Evolutionary conservation across 2,329 filamentous ascomycete genomes (phyloP), one percentile per base, ranked within the genome.

Genomic region (Clarireedia homoeocarpa): DNA sequence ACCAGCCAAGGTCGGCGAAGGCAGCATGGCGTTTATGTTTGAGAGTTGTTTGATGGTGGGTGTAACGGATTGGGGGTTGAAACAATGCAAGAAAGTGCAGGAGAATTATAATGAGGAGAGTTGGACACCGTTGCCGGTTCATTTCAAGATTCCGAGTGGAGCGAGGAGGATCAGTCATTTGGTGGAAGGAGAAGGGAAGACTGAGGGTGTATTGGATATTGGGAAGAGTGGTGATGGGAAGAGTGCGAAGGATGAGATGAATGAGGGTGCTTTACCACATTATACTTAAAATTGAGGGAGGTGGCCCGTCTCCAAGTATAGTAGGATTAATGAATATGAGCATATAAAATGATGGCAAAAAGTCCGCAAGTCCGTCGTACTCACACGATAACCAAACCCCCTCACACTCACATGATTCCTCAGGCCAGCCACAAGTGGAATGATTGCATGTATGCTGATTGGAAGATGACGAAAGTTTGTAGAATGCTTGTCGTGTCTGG

Each of bases 61-160:
- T 3, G 84, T 88, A 24, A 87, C 85, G 2, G 84, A 87, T 60
- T 89, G 85, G 85, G 85, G 84, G 1, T 69, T 88, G 59, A 85
- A 82, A 70, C 80, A 77, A 53, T 88, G 84, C 67, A 72, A 77
- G 65, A 88, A 88, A 71, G 80, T 88, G 42, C 85, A 88, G 68
- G 75, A 80, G 57, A 78, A 79, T 59, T 88, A 88, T 65, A 87
- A 86, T 69, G 78, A 78, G 20, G 82, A 88, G 71, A 85, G 82
- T 66, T 89, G 85, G 85, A 77, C 70, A 46, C 75, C 76, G 3
- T 64, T 81, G 63, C 75, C 77, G 67, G 66, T 73, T 27, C 73
- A 79, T 65, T 82, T 81, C 36, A 63, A 62, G 55, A 42, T 66
- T 26, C 61, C 62, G 0, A 58, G 60, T 9, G 65, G 63, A 0